Percentiles rank a stretch among this genome's conserved stretches.
These are phyloP conservation scores for Hyparrhenia diplandra DNA, from an alignment of 176 grass and related monocot genomes.

Conservation along the genomic window DNA sequence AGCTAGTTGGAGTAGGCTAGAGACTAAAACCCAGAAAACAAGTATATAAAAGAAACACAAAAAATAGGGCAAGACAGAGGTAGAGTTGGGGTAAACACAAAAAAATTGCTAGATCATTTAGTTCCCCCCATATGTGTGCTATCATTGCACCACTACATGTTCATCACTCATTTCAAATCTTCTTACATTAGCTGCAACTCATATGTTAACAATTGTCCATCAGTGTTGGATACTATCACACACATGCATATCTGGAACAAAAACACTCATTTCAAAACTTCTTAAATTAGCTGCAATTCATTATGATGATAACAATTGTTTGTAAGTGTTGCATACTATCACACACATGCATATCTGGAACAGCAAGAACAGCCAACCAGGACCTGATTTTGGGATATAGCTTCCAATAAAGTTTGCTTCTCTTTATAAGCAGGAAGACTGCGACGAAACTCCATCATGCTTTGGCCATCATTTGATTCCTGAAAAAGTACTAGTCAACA, in stretches of 20 bases:
- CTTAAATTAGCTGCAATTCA: neutral
- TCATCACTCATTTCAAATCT: neutral
- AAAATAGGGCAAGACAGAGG: no score
- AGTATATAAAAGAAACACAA: no score
- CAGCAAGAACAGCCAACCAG: neutral
- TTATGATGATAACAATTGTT: constrained; percentile 1
- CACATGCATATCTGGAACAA: constrained; percentile 12
- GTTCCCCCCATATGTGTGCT: no score
- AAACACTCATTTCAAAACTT: neutral
- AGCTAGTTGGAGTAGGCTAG: no score
- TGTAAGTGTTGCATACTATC: neutral
- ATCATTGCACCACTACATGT: neutral
- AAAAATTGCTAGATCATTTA: no score
- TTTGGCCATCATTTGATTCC: constrained; percentile 85
- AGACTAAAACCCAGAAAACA: no score
- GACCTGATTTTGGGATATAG: constrained; percentile 91
- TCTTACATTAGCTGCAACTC: neutral
- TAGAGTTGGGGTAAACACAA: no score
- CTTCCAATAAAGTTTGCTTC: constrained; percentile 62
- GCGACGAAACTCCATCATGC: constrained; percentile 88
- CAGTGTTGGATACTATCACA: neutral
- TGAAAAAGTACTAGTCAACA: constrained; percentile 34
- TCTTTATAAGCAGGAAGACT: constrained; percentile 92
- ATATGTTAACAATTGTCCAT: neutral
- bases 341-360: constrained; percentile 6